These are phyloP conservation scores for Chenopodium suecicum DNA, from an alignment of 148 eudicot genomes.

Conservation along the genomic window DNA sequence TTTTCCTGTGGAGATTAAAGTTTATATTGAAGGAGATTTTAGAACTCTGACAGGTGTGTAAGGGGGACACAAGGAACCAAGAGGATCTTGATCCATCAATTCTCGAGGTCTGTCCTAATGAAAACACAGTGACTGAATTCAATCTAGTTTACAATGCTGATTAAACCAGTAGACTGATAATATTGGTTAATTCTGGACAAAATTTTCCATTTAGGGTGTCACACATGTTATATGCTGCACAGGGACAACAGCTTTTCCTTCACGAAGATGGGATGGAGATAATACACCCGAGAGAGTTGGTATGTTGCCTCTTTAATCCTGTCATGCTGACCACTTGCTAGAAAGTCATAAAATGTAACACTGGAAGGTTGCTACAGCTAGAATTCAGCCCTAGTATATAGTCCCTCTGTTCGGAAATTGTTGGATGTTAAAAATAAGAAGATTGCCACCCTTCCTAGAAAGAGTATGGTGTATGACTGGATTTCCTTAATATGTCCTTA, in stretches of 20 bases:
- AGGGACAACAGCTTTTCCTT: slow-evolving; percentile 97
- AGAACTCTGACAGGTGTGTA: slow-evolving; percentile 56
- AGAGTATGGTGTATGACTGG: background rate
- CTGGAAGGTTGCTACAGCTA: background rate
- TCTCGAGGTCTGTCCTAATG: slow-evolving; percentile 64
- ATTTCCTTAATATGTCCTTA: background rate
- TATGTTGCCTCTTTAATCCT: slow-evolving; percentile 34
- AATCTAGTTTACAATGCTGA: background rate
- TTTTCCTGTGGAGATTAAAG: background rate
- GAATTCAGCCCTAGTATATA: background rate
- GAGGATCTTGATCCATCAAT: slow-evolving; percentile 72
- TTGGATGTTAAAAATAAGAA: no score
- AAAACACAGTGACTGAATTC: background rate
- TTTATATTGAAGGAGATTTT: slow-evolving; percentile 28
- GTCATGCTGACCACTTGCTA: background rate
- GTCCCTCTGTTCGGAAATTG: background rate
- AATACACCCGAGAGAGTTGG: slow-evolving; percentile 97
- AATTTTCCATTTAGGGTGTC: slow-evolving; percentile 56
- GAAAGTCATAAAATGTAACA: background rate
- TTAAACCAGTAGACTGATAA: background rate
- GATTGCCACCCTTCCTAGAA: no score
- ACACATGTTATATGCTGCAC: slow-evolving; percentile 97
- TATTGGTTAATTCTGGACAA: slow-evolving; percentile 7
- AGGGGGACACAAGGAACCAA: slow-evolving; percentile 78
- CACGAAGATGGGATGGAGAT: slow-evolving; percentile 94